A percentile compares a stretch with the other conserved stretches of the same genome.
Evolutionary conservation across 2,329 filamentous ascomycete genomes (phyloP).

Genomic region (Verticillium alfalfae): DNA sequence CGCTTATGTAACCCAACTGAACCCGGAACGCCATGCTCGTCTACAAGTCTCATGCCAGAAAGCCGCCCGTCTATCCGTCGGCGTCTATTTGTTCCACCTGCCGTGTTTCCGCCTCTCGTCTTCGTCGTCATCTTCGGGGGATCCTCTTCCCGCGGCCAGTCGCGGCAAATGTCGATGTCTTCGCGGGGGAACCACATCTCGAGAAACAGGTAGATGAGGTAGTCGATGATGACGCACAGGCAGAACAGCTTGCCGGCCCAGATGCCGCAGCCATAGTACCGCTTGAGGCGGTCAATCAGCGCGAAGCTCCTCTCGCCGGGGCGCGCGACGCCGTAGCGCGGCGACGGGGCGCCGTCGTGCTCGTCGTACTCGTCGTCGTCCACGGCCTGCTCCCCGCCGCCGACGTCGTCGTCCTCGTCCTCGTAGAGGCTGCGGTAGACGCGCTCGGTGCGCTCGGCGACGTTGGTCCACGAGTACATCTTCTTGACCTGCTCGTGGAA

Average conservation of each 20-base stretch:
- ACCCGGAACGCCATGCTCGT: background rate
- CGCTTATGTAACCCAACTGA: background rate
- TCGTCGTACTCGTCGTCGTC: conserved; percentile 86
- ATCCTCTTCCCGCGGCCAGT: conserved; percentile 79
- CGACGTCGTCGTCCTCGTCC: conserved; percentile 58
- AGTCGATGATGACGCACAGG: conserved; percentile 89
- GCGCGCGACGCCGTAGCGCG: conserved; percentile 60
- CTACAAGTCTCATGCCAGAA: background rate
- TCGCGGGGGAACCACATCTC: conserved; percentile 83
- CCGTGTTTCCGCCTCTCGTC: background rate
- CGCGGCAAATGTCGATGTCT: conserved; percentile 80
- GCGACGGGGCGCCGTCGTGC: conserved; percentile 59
- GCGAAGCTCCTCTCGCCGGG: conserved; percentile 77
- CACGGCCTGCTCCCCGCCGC: conserved; percentile 53
- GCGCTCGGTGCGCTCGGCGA: conserved; percentile 85
- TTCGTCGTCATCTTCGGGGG: background rate
- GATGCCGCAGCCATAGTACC: conserved; percentile 96
- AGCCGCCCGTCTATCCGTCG: background rate
- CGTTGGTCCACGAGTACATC: conserved; percentile 99
- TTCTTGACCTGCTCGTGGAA: conserved; percentile 96
- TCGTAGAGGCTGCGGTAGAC: conserved; percentile 86
- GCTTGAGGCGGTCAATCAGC: conserved; percentile 87
- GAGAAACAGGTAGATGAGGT: conserved; percentile 80
- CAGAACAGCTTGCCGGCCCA: conserved; percentile 99
- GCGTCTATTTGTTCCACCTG: too few relatives aligned